Evolutionary conservation across 2,329 filamentous ascomycete genomes (phyloP).

Genomic region (Neophaeococcomyces mojaviensis): DNA sequence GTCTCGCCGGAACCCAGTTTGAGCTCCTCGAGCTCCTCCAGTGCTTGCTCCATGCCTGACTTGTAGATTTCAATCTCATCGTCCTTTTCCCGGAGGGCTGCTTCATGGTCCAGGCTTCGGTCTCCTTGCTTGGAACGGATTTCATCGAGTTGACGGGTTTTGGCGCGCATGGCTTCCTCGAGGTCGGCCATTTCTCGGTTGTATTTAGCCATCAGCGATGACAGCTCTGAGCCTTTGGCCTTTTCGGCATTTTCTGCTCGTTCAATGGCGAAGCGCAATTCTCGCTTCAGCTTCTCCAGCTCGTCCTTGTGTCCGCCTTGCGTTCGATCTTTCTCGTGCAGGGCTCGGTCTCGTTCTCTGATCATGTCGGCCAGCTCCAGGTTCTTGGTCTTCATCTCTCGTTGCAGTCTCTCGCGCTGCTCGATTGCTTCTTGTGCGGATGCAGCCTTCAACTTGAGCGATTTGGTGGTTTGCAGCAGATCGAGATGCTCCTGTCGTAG

Average conservation of each 20-base stretch:
- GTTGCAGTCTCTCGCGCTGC: constrained; percentile 84
- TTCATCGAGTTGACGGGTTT: constrained; percentile 80
- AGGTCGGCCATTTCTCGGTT: constrained; percentile 96
- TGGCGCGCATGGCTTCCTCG: constrained; percentile 80
- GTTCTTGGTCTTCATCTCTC: constrained; percentile 98
- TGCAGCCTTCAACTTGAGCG: constrained; percentile 89
- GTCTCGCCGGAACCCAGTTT: constrained; percentile 63
- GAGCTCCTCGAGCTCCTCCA: constrained; percentile 86
- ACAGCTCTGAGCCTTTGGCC: constrained; percentile 89
- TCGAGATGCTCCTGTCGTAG: constrained; percentile 91
- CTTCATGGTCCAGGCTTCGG: constrained; percentile 77
- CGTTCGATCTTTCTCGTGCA: constrained; percentile 87
- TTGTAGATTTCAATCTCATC: constrained; percentile 98
- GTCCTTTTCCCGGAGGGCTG: constrained; percentile 83
- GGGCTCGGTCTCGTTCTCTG: constrained; percentile 81
- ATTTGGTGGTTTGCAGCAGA: constrained; percentile 90
- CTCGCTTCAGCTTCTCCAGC: constrained; percentile 85
- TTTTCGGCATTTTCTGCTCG: constrained; percentile 86
- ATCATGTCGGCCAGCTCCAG: constrained; percentile 99
- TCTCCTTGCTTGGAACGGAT: constrained; percentile 69
- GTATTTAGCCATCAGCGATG: constrained; percentile 88
- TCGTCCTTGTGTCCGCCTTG: constrained; percentile 85
- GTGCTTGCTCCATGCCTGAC: constrained; percentile 91
- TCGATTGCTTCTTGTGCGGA: constrained; percentile 97
- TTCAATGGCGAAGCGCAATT: constrained; percentile 85